Evolutionary conservation across 2,329 filamentous ascomycete genomes (phyloP).

Genomic region (Coccinonectria pachysandricola): DNA sequence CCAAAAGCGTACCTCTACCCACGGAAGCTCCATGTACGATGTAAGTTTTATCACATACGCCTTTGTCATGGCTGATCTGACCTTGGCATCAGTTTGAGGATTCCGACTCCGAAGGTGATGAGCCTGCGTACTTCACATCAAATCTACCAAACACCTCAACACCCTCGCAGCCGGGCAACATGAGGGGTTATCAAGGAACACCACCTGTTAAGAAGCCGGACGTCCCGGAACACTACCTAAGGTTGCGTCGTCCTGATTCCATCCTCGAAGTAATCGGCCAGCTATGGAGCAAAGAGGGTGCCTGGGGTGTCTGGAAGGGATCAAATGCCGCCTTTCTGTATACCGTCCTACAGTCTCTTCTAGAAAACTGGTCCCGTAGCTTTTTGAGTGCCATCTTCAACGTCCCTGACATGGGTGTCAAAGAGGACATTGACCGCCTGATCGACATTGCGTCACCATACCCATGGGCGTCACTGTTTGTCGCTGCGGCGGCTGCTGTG

Average conservation of each 20-base stretch:
- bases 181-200: constrained; percentile 20
- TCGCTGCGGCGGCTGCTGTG: constrained; percentile 54
- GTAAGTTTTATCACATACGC: too few relatives aligned
- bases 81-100: constrained; percentile 32
- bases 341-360: constrained; percentile 70
- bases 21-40: constrained; percentile 26
- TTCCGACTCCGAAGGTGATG: constrained; percentile 62
- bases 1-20: constrained; percentile 22
- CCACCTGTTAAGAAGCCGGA: constrained; percentile 27
- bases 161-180: constrained; percentile 25
- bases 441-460: constrained; percentile 65
- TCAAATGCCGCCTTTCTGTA: constrained; percentile 92
- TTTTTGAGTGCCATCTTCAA: constrained; percentile 85
- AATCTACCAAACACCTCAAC: constrained; percentile 45
- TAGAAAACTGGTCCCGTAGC: constrained; percentile 88
- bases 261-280: constrained; percentile 79
- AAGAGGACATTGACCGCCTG: constrained; percentile 67
- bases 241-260: constrained; percentile 65
- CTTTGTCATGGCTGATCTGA: too few relatives aligned
- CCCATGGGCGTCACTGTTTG: constrained; percentile 68
- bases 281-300: constrained; percentile 80
- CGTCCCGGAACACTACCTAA: constrained; percentile 47
- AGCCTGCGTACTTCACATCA: constrained; percentile 77
- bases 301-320: constrained; percentile 89
- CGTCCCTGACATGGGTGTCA: constrained; percentile 71